These are phyloP conservation scores for Debaryomycetaceae sp. DNA, from an alignment of 1,139 yeast species.

Conservation along the genomic window DNA sequence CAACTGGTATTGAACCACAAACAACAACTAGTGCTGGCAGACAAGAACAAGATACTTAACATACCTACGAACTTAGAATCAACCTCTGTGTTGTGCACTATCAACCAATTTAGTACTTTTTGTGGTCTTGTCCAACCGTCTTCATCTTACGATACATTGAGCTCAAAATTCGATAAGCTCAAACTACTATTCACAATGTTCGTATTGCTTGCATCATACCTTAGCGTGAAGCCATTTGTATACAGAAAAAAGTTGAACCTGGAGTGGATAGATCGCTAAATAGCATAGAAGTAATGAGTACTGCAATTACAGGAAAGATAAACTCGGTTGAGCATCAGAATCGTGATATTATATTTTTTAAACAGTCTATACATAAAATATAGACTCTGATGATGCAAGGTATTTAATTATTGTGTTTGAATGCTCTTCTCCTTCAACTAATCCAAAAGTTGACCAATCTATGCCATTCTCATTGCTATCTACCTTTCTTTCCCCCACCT, in stretches of 20 bases:
- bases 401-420: background rate
- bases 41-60: conserved; percentile 35
- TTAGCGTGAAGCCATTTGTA: conserved; percentile 58
- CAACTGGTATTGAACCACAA: conserved; percentile 37
- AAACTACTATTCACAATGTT: conserved; percentile 62
- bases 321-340: background rate
- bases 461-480: conserved; percentile 7
- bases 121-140: conserved; percentile 81
- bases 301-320: no score
- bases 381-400: background rate
- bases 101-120: conserved; percentile 64
- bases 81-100: conserved; percentile 66
- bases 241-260: conserved; percentile 42
- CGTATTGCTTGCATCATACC: conserved; percentile 42
- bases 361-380: background rate
- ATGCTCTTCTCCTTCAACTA: conserved; percentile 9
- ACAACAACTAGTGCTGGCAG: conserved; percentile 35
- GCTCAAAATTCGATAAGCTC: conserved; percentile 61
- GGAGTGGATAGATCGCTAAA: conserved; percentile 25
- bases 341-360: background rate
- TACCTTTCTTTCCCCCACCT: conserved; percentile 7
- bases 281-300: no score
- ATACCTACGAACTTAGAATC: conserved; percentile 77
- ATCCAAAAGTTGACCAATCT: conserved; percentile 32
- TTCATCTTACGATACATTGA: conserved; percentile 74